Evolutionary conservation across 2,329 filamentous ascomycete species (phyloP), one percentile per base, ranked within the genome.

Genomic region (Penicillium paneum): DNA sequence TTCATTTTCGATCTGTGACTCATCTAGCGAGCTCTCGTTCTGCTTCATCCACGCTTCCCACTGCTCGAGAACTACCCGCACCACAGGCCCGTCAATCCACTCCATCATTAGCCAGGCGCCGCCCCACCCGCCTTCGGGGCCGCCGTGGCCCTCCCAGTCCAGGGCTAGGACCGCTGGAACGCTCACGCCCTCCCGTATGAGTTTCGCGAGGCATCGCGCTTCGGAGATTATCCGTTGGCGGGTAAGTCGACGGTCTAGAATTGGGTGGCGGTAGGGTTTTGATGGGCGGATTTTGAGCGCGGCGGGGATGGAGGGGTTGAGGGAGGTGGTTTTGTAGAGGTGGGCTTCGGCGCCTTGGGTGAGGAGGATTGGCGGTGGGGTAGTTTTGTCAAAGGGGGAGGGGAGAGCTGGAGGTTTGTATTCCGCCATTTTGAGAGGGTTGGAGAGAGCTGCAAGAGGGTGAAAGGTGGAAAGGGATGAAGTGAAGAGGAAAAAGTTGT

Each of bases 271-370:
- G 82, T 96, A 99, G 26, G 89, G 84, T 77, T 99, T 99, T 26
- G 86, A 81, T 0, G 93, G 92, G 0, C 94, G 90, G 80, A 95
- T 86, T 78, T 99, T 99, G 59, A 97, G 84, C 0, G 93, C 90
- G 69, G 86, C 89, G 13, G 88, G 83, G 10, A 83, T 79, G 53
- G 79, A 71, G 36, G 89, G 82, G 1, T 81, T 72, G 51, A 97
- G 86, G 76, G 90, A 95, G 52, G 84, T 86, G 17, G 90, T 93
- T 73, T 86, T 87, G 83, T 95, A 97, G 69, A 99, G 84, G 61
- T 93, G 90, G 56, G 90, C 92, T 83, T 99, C 94, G 70, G 94
- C 94, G 76, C 94, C 94, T 81, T 97, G 94, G 54, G 90, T 87
- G 64, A 97, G 84, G 67, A 96, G 88, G 45, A 71, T 74, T 59